Evolutionary conservation across 2,329 filamentous ascomycete species (phyloP), one percentile per base, ranked within the genome.

Genomic region (Cladosporium austrohemisphaericum): DNA sequence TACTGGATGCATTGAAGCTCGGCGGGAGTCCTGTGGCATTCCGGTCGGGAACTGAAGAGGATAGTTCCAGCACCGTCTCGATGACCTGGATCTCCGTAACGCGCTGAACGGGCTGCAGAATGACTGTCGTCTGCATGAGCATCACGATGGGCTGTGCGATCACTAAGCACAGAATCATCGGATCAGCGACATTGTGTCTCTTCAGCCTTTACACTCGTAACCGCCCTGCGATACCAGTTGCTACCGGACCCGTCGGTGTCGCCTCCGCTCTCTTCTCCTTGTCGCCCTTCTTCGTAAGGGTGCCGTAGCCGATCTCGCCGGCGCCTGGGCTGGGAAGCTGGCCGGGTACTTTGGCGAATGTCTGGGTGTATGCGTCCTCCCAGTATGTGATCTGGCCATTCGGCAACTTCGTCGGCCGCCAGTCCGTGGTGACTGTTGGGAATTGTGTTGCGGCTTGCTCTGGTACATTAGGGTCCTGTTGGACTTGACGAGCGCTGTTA

Each of bases 251-350:
- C 22, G 49, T n/a, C n/a, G 38, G 23, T 16, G 48, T 22, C 4
- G 31, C 40, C 18, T 52, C 33, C 22, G 41, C 23, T 20, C 49
- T 38, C 38, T 47, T 35, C 19, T 16, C 28, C 19, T 48, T 40
- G 11, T 41, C 20, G 2, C 9, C 4, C 41, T 52, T 50, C 28
- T 37, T 53, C 23, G 14, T 43, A 20, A 59, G 35, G 1, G 57
- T 64, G 13, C 64, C 64, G 18, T 57, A 41, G 31, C 64, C 64
- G 29, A 67, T 63, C 2, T 25, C 13, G 16, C 64, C 64, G 11
- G 35, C 33, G 19, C 50, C 54, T 0, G 64, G 55, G 2, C 51
- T 55, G 8, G 60, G 53, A 43, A 50, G 52, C 45, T 66, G 62
- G 29, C 61, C 58, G 9, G 62, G 63, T 1, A 64, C 56, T 10